A percentile compares a stretch with the other conserved stretches of the same genome.
phyloP scores from a whole-genome alignment of 2,329 filamentous ascomycete genomes.

The Aspergillus calidoustus region DNA sequence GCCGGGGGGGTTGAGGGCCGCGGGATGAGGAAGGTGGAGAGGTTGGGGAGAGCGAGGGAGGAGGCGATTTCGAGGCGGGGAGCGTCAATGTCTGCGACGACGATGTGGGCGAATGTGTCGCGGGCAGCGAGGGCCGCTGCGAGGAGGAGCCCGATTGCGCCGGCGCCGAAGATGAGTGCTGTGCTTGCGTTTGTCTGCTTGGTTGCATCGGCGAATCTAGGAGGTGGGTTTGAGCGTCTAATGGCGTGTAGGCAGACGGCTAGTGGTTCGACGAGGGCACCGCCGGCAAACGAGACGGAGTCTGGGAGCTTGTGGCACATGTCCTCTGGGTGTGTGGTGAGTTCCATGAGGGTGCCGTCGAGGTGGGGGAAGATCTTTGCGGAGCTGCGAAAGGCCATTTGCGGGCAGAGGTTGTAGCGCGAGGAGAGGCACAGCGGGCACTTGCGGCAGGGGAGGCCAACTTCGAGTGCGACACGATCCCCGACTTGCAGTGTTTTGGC shows the following conservation, averaged over 20 bases:
- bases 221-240: slow-evolving; percentile 57
- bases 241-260: slow-evolving; percentile 65
- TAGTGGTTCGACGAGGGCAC: slow-evolving; percentile 64
- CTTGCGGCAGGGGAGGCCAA: slow-evolving; percentile 78
- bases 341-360: slow-evolving; percentile 67
- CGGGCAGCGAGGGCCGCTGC: slow-evolving; percentile 62
- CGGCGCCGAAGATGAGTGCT: slow-evolving; percentile 64
- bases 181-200: slow-evolving; percentile 47
- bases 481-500: slow-evolving; percentile 69
- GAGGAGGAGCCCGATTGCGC: slow-evolving; percentile 63
- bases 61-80: slow-evolving; percentile 60
- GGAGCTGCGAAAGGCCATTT: slow-evolving; percentile 62
- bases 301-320: slow-evolving; percentile 64
- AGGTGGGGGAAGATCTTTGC: slow-evolving; percentile 65
- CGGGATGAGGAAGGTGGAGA: slow-evolving; percentile 45
- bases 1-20: slow-evolving; percentile 36
- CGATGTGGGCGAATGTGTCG: slow-evolving; percentile 57
- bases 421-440: slow-evolving; percentile 61
- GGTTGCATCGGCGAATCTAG: slow-evolving; percentile 34
- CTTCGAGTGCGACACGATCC: slow-evolving; percentile 90
- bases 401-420: slow-evolving; percentile 66
- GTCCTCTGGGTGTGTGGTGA: slow-evolving; percentile 64
- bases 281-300: slow-evolving; percentile 58
- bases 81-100: slow-evolving; percentile 65
- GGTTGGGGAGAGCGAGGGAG: slow-evolving; percentile 37